Evolutionary conservation across 1,139 yeast genomes (phyloP).

Genomic region (Magnusiomyces clavatus): DNA sequence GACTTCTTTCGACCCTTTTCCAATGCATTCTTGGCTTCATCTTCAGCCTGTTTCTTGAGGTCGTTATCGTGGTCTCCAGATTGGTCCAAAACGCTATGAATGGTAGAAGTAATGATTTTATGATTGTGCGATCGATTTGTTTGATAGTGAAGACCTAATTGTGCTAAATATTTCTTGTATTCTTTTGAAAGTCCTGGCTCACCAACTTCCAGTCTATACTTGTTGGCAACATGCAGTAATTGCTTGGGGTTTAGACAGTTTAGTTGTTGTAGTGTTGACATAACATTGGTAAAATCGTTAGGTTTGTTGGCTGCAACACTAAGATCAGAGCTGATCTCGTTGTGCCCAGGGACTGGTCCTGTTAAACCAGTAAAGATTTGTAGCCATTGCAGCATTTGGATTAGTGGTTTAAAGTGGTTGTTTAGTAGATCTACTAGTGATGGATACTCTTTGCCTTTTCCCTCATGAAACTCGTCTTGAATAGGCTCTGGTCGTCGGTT

Average conservation of each 20-base stretch:
- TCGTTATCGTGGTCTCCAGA: slow-evolving; percentile 7
- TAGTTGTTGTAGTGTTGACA: slow-evolving; percentile 40
- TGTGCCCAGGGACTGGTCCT: neutral
- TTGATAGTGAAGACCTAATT: slow-evolving; percentile 27
- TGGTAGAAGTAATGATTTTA: slow-evolving; percentile 9
- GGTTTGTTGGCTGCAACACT: neutral
- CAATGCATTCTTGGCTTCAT: slow-evolving; percentile 10
- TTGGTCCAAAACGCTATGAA: slow-evolving; percentile 10
- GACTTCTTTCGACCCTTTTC: slow-evolving; percentile 5
- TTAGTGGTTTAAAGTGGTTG: slow-evolving; percentile 60
- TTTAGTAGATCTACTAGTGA: slow-evolving; percentile 46
- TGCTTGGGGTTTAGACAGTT: slow-evolving; percentile 59
- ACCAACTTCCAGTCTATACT: slow-evolving; percentile 77
- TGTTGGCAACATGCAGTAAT: slow-evolving; percentile 59
- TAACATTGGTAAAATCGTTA: slow-evolving; percentile 44
- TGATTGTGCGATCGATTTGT: slow-evolving; percentile 21
- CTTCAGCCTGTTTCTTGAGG: slow-evolving; percentile 6
- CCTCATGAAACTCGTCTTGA: slow-evolving; percentile 29
- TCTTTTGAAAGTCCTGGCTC: slow-evolving; percentile 44
- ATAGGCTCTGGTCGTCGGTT: slow-evolving; percentile 45
- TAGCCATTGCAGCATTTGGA: slow-evolving; percentile 81
- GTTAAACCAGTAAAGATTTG: slow-evolving; percentile 69
- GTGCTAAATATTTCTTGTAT: slow-evolving; percentile 30
- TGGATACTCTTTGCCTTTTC: slow-evolving; percentile 23
- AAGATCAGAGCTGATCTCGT: too few species aligned